These are phyloP conservation scores for Skeletonema costatum DNA, from an alignment of 108 stramenopile species.

Conservation along the genomic window DNA sequence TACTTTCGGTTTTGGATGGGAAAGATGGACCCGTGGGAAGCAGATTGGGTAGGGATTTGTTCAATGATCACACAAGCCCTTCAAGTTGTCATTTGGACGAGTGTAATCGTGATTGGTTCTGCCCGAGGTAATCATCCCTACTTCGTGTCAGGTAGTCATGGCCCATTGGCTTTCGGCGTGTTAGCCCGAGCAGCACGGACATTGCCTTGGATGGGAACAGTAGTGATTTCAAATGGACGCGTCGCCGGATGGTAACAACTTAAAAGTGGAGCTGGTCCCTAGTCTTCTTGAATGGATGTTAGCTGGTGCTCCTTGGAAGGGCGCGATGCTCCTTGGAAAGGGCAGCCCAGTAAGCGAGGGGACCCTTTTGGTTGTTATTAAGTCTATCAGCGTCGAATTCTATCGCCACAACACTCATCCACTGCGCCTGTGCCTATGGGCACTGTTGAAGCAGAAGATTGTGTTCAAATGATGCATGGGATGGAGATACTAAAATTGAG, in stretches of 20 bases:
- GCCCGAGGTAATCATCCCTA: conserved; percentile 18
- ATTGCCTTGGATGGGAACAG: conserved; percentile 9
- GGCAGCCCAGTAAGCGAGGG: too few relatives aligned
- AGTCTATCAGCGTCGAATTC: conserved; percentile 19
- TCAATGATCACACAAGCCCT: too few relatives aligned
- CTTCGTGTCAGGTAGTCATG: background rate
- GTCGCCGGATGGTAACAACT: conserved; percentile 14
- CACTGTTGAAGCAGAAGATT: conserved; percentile 5
- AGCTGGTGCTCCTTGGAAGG: conserved; percentile 15
- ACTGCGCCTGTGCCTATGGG: conserved; percentile 19
- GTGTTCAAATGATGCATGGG: conserved; percentile 25
- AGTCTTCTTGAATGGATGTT: conserved; percentile 14
- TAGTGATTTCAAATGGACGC: conserved; percentile 20
- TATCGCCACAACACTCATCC: background rate
- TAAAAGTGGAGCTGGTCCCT: conserved; percentile 22
- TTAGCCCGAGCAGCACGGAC: background rate
- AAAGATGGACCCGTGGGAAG: background rate
- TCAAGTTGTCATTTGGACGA: background rate
- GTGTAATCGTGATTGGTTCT: background rate
- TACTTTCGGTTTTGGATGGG: background rate
- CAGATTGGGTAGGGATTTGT: too few relatives aligned
- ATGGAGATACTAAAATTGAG: conserved; percentile 8
- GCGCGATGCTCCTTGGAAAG: too few relatives aligned
- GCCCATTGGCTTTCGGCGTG: conserved; percentile 2
- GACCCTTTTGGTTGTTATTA: conserved; percentile 22